Evolutionary conservation across 2,329 filamentous ascomycete genomes (phyloP), one percentile per base, ranked within the genome.

Genomic region (Fusarium verticillioides): DNA sequence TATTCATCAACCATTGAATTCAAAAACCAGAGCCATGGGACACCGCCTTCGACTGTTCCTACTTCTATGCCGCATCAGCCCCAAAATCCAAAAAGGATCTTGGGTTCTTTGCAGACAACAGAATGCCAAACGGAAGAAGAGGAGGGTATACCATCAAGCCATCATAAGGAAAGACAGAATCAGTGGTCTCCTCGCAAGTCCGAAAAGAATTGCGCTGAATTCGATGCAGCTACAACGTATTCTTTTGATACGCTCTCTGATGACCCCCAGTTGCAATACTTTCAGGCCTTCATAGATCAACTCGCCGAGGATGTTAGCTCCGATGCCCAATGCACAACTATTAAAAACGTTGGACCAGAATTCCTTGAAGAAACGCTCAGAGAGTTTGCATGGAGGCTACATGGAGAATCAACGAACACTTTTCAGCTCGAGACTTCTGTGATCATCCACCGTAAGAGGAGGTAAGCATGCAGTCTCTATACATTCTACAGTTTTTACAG

Each of bases 361-460:
- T 42, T 42, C 2, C 39, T 42, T 2, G 39, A 42, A 1, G 1
- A 42, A 10, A 26, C 10, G 1, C 19, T 67, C 15, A 9, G 19
- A 7, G 46, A 53, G 2, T 67, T 67, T 30, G 46, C 64, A 9
- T 67, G 53, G 63, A 67, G 42, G 47, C 62, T 67, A 5, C 40
- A 66, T 19, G 44, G 12, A 3, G 61, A 67, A 13, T 67, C 64
- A 4, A 32, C 12, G 0, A 54, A 46, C 16, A 26, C 62, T 3
- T 60, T 52, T 16, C 62, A 65, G 8, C 26, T 67, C 1, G 53
- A 60, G 12, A 59, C 34, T 6, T 43, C 52, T 12, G 62, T 50
- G 1, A 60, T 60, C 2, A 32, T 67, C 7, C 47, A 67, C 7
- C 12, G 40, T 3, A 40, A 39, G 3, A 43, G 42, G 1, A 54